Conservation (phyloP, 2,329 filamentous ascomycete species). For the Stachybotrys elegans region DNA sequence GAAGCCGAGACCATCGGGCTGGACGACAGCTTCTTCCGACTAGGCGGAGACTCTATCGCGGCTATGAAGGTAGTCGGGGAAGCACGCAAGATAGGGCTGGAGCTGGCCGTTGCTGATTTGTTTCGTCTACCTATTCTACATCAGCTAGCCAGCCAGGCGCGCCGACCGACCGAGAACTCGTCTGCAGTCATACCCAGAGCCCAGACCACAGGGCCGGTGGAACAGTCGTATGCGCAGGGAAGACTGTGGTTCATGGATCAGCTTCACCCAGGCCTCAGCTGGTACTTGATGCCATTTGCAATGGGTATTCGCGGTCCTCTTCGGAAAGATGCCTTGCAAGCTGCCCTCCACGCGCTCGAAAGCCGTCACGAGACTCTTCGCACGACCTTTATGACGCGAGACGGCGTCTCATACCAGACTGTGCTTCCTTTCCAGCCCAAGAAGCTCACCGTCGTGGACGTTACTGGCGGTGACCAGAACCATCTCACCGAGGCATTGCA, state of each 20-base stretch:
- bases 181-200: neutral
- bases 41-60: slow-evolving; percentile 20
- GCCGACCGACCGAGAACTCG: neutral
- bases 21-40: slow-evolving; percentile 19
- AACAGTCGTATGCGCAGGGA: slow-evolving; percentile 11
- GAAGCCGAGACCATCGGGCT: too few relatives aligned
- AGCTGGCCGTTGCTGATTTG: slow-evolving; percentile 7
- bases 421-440: neutral
- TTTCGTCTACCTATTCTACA: slow-evolving; percentile 4
- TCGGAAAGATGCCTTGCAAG: slow-evolving; percentile 2
- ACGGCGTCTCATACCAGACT: slow-evolving; percentile 5
- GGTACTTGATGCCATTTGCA: slow-evolving; percentile 7
- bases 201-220: neutral
- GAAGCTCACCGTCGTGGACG: slow-evolving; percentile 1
- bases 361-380: slow-evolving; percentile 10
- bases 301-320: slow-evolving; percentile 5
- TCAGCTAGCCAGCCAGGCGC: neutral
- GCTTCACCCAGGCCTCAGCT: slow-evolving; percentile 5
- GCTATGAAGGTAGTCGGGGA: slow-evolving; percentile 16
- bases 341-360: slow-evolving; percentile 8
- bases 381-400: slow-evolving; percentile 6
- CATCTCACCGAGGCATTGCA: neutral
- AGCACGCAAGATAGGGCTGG: slow-evolving; percentile 4
- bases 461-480: neutral
- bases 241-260: slow-evolving; percentile 11